Evolutionary conservation across 768 basidiomycete species (phyloP).

Genomic region (Hypholoma fasciculare): DNA sequence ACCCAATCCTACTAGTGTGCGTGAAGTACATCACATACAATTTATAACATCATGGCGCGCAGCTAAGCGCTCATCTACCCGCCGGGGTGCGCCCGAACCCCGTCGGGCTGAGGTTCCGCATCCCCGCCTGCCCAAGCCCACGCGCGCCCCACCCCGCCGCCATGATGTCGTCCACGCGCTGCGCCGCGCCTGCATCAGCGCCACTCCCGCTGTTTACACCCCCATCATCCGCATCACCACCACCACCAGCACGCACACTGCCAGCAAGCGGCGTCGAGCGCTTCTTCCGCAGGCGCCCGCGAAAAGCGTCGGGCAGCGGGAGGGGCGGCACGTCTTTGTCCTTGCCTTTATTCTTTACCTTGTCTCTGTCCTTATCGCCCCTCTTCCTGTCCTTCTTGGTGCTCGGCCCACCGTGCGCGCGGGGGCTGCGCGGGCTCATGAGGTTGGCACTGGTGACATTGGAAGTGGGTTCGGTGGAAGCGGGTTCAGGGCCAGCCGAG

Average conservation of each 20-base stretch:
- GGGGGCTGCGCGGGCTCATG: not conserved
- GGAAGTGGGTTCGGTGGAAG: not conserved
- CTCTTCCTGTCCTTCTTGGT: too few relatives aligned
- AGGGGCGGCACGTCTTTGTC: too few relatives aligned
- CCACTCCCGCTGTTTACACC: too few relatives aligned
- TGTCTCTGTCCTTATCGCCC: too few relatives aligned
- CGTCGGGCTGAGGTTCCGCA: slow-evolving; percentile 20
- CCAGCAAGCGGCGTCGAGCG: slow-evolving; percentile 1
- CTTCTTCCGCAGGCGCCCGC: not conserved
- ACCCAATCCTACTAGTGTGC: too few relatives aligned
- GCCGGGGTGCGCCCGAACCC: slow-evolving; percentile 16
- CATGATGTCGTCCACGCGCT: slow-evolving; percentile 36
- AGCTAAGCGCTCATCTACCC: too few relatives aligned
- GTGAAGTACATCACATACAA: too few relatives aligned
- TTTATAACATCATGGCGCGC: too few relatives aligned
- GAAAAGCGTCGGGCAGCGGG: not conserved
- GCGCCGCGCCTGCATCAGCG: slow-evolving; percentile 12
- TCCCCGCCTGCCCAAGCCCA: slow-evolving; percentile 13
- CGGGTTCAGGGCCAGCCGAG: not conserved
- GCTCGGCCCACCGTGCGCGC: too few relatives aligned
- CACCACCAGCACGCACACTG: not conserved
- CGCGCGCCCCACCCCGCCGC: slow-evolving; percentile 31
- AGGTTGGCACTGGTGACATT: not conserved
- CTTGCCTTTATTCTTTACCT: too few relatives aligned
- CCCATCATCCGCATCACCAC: not conserved